These are phyloP conservation scores for Elsinoe australis DNA, from an alignment of 2,329 filamentous ascomycete genomes.

Conservation along the genomic window DNA sequence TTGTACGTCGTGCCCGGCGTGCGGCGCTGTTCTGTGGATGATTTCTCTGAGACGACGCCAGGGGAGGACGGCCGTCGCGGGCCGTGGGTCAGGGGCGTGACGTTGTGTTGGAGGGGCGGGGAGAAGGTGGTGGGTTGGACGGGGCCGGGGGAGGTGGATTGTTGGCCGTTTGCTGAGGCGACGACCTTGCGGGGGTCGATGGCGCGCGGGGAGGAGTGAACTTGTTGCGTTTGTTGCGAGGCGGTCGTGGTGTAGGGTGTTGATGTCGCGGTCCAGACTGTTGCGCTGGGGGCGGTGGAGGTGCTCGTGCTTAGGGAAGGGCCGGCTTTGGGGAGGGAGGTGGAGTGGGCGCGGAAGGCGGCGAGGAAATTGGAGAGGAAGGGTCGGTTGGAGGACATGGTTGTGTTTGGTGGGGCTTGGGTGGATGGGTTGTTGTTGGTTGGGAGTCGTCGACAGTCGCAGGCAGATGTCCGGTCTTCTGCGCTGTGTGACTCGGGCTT, in stretches of 20 bases:
- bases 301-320: constrained; percentile 36
- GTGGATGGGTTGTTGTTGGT: constrained; percentile 1
- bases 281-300: constrained; percentile 34
- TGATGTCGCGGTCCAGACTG: constrained; percentile 22
- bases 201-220: constrained; percentile 28
- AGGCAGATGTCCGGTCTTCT: constrained; percentile 1
- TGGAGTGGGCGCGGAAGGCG: constrained; percentile 57
- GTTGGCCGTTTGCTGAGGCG: constrained; percentile 22
- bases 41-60: constrained; percentile 9
- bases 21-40: not conserved
- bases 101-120: constrained; percentile 31
- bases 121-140: constrained; percentile 31
- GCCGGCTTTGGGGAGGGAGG: constrained; percentile 49
- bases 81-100: constrained; percentile 32
- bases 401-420: constrained; percentile 20
- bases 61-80: constrained; percentile 30
- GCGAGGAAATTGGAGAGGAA: constrained; percentile 62
- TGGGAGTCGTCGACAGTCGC: not conserved
- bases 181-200: constrained; percentile 39
- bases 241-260: constrained; percentile 26
- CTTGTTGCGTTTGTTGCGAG: constrained; percentile 23
- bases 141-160: constrained; percentile 33
- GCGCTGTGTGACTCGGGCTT: not conserved
- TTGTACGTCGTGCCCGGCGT: not conserved
- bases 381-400: constrained; percentile 57